These are phyloP conservation scores for Hortiboletus campestris DNA, from an alignment of 768 basidiomycete genomes.

Conservation along the genomic window DNA sequence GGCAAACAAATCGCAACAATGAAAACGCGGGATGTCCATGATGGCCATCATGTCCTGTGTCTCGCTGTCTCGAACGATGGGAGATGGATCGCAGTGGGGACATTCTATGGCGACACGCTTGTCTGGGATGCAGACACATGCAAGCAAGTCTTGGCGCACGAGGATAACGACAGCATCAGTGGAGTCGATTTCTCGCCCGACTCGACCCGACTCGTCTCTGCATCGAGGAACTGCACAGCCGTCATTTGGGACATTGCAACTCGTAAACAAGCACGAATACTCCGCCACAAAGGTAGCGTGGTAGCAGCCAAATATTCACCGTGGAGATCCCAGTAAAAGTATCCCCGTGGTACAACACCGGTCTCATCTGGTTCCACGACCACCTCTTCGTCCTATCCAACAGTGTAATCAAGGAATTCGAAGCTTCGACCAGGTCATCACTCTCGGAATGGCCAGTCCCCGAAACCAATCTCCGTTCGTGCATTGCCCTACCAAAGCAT, in stretches of 20 bases:
- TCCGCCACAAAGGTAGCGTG: no score
- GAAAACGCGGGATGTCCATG: background rate
- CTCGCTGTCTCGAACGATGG: conserved; percentile 1
- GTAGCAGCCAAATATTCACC: no score
- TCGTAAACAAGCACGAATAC: no score
- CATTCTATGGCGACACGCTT: no score
- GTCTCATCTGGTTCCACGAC: background rate
- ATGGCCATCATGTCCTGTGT: background rate
- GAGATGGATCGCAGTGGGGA: no score
- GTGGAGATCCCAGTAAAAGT: background rate
- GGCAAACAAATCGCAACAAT: background rate
- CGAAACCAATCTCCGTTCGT: background rate
- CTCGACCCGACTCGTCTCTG: no score
- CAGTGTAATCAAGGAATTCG: background rate
- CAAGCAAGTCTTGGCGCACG: no score
- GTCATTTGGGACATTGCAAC: no score
- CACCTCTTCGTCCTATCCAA: background rate
- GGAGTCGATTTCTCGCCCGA: no score
- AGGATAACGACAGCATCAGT: no score
- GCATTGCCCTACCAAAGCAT: background rate
- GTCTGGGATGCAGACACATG: no score
- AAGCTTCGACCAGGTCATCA: background rate
- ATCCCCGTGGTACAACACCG: background rate
- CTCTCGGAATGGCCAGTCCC: background rate
- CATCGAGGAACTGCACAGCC: no score